A percentile compares a stretch with the other conserved stretches of the same genome.
phyloP scores from a whole-genome alignment of 2,329 filamentous ascomycete genomes.

The Pseudofabraea citricarpa region DNA sequence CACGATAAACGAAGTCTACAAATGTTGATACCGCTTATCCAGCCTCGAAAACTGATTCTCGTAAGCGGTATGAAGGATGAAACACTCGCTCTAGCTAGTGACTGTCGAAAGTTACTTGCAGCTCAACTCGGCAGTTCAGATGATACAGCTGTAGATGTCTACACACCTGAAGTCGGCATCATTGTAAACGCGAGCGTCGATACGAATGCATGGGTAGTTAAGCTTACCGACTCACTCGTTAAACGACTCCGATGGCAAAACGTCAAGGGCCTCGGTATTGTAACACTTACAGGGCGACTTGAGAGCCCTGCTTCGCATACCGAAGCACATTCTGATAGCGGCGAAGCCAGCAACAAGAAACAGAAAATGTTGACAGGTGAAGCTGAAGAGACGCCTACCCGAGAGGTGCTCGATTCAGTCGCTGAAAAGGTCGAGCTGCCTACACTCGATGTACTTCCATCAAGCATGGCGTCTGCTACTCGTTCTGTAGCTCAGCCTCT shows the following conservation, averaged over 20 bases:
- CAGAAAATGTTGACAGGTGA: conserved; percentile 39
- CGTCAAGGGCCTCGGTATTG: conserved; percentile 82
- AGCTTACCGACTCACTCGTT: conserved; percentile 78
- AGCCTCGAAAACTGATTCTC: conserved; percentile 92
- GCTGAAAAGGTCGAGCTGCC: conserved; percentile 14
- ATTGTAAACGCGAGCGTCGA: conserved; percentile 89
- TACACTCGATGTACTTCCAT: conserved; percentile 44
- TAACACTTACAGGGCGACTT: conserved; percentile 79
- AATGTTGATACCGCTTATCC: conserved; percentile 91
- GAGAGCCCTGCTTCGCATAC: conserved; percentile 43
- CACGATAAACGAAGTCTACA: conserved; percentile 92
- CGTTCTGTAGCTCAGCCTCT: conserved; percentile 79
- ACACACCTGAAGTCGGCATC: conserved; percentile 71
- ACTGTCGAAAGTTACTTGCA: conserved; percentile 68
- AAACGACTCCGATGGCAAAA: conserved; percentile 92
- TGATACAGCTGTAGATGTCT: conserved; percentile 61
- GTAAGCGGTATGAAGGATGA: conserved; percentile 76
- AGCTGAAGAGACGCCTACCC: conserved; percentile 25
- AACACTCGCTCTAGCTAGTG: conserved; percentile 70
- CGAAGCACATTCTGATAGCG: too few relatives aligned
- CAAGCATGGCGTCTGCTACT: conserved; percentile 63
- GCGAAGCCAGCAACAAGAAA: conserved; percentile 40
- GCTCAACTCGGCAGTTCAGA: conserved; percentile 36
- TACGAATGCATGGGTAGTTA: conserved; percentile 95
- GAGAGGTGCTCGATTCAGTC: conserved; percentile 14